Conservation (phyloP, 1,284 basidiomycete genomes). For the Kwoniella shivajii region DNA sequence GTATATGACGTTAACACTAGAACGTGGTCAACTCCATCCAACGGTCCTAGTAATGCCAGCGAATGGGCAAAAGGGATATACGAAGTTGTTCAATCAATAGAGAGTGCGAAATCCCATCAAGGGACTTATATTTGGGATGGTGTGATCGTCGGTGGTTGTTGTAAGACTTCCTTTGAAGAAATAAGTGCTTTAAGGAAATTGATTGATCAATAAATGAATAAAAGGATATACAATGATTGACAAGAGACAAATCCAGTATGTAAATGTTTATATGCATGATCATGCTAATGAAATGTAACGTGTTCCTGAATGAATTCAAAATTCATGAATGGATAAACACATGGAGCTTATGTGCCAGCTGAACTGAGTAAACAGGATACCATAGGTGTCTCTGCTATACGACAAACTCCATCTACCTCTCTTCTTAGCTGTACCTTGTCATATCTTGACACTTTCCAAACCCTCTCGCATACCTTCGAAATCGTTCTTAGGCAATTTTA, state of each 20-base stretch:
- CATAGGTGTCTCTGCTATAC: neutral
- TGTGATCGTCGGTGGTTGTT: conserved; percentile 71
- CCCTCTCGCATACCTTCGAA: conserved; percentile 4
- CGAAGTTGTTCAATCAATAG: conserved; percentile 37
- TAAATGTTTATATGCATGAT: neutral
- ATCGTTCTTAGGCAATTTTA: conserved; percentile 22
- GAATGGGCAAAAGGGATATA: conserved; percentile 59
- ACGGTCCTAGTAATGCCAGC: conserved; percentile 12
- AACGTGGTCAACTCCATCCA: conserved; percentile 55
- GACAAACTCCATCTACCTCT: neutral
- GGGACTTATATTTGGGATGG: conserved; percentile 58
- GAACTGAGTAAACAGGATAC: too few relatives aligned
- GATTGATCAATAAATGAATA: conserved; percentile 13
- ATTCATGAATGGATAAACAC: too few relatives aligned
- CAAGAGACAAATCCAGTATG: too few relatives aligned
- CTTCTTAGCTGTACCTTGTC: neutral
- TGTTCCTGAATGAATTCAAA: neutral
- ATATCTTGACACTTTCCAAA: conserved; percentile 5
- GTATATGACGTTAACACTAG: conserved; percentile 60
- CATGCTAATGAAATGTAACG: too few relatives aligned
- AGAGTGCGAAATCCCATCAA: conserved; percentile 2
- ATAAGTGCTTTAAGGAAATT: conserved; percentile 51
- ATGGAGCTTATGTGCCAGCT: too few relatives aligned
- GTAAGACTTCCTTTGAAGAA: conserved; percentile 64
- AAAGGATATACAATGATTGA: too few relatives aligned